Base-by-base conservation (phyloP, 2,329 filamentous ascomycete species). In the Leptosphaerulina australis region DNA sequence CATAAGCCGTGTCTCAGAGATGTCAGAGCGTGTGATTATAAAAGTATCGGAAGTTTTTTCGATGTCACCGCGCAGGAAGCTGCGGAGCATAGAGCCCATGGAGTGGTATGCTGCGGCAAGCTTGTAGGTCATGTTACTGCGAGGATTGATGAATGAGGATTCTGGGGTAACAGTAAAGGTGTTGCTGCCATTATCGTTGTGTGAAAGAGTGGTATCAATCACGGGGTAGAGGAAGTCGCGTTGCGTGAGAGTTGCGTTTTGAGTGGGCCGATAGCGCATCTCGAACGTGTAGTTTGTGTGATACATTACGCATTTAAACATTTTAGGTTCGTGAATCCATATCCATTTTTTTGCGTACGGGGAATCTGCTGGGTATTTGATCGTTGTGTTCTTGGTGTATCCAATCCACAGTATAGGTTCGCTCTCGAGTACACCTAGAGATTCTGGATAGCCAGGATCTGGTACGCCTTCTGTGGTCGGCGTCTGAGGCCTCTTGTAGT, bases 391-490 rank as follows among this genome's bases (percentile, higher is more conserved):
- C 31, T 69, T 61, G 1, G 65, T 51, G 28, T 72, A 69, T 8
- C 71, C 70, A 30, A 73, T 67, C 70, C 71, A 74, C 0, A 74
- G 53, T 2, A 63, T 55, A 12, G 71, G 71, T 31, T 74, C 71
- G 6, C 62, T 59, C 37, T 68, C 48, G 44, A 74, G 69, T 0
- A 67, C 65, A 8, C 71, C 71, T 7, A 73, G 48, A 1, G 52
- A 55, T 1, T 50, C 56, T n/a, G 66, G 64, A 29, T 64, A 69
- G 9, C 65, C 64, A 10, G 65, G 57, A 8, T 45, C 43, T 9
- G 69, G 68, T 15, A 62, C 43, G 0, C 67, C 68, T 12, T 61
- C 50, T 2, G 48, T 44, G 0, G 59, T 64, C 1, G 59, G 58
- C 6, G 64, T 55, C 31, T 73, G 68, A 2, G 69, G 70, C 7